These are phyloP conservation scores for Fraxinus nigra DNA, from an alignment of 305 asterid genomes.

Conservation along the genomic window DNA sequence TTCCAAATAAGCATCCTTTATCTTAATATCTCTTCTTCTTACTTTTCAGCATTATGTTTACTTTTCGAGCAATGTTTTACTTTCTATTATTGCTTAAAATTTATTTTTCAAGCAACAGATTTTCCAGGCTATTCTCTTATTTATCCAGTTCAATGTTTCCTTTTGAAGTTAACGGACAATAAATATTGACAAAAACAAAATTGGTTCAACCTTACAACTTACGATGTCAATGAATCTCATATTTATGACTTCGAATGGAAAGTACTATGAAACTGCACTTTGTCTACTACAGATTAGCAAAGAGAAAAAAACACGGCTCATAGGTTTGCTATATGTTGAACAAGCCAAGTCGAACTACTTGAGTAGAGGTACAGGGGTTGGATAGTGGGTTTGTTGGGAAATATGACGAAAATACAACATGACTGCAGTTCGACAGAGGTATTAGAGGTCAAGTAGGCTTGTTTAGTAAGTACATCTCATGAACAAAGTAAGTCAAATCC, in stretches of 20 bases:
- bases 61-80: not conserved
- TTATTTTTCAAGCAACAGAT: not conserved
- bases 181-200: not conserved
- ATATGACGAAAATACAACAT: not conserved
- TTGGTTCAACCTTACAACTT: not conserved
- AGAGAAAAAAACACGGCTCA: not conserved
- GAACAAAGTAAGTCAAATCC: not conserved
- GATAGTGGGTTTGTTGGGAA: not conserved
- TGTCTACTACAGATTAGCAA: not conserved
- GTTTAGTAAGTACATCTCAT: not conserved
- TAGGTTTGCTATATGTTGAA: not conserved
- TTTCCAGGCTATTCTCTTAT: not conserved
- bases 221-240: not conserved
- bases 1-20: not conserved
- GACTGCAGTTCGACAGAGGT: not conserved
- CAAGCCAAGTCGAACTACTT: not conserved
- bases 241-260: not conserved
- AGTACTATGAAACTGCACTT: not conserved
- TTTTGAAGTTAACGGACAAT: not conserved
- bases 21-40: not conserved
- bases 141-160: not conserved
- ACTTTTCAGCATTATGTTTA: not conserved
- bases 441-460: not conserved
- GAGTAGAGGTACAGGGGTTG: not conserved
- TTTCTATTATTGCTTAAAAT: not conserved